Percentiles rank a stretch among this genome's conserved stretches.
phyloP scores from a whole-genome alignment of 164 flowering plant genomes.

The Tetracentron sinense region DNA sequence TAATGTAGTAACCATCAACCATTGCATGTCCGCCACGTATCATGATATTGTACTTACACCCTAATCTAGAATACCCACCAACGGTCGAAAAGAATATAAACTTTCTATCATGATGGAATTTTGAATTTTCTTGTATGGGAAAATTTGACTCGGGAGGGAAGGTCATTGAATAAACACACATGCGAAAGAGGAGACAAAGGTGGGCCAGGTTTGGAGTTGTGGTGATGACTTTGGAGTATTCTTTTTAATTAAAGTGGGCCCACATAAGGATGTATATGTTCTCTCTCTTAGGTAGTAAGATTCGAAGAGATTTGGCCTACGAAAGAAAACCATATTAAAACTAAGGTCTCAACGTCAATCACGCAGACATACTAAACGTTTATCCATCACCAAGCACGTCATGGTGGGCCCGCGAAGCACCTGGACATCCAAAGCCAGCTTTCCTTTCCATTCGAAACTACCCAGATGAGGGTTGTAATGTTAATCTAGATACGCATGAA shows the following conservation, averaged over 20 bases:
- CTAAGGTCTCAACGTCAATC: slow-evolving; percentile 54
- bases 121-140: slow-evolving; percentile 10
- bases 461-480: slow-evolving; percentile 28
- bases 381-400: slow-evolving; percentile 43
- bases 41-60: too few relatives aligned
- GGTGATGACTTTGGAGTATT: slow-evolving; percentile 55
- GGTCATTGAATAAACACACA: slow-evolving; percentile 17
- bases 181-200: slow-evolving; percentile 37
- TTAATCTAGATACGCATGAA: slow-evolving; percentile 21
- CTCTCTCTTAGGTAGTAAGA: slow-evolving; percentile 54
- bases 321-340: slow-evolving; percentile 11
- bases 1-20: neutral
- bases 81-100: slow-evolving; percentile 26
- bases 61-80: neutral
- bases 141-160: slow-evolving; percentile 21
- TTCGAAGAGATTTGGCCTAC: slow-evolving; percentile 47
- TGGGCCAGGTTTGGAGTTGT: slow-evolving; percentile 57
- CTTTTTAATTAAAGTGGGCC: slow-evolving; percentile 30
- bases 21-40: too few relatives aligned
- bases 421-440: slow-evolving; percentile 25
- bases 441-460: slow-evolving; percentile 13
- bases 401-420: slow-evolving; percentile 39
- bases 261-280: slow-evolving; percentile 11
- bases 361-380: slow-evolving; percentile 56
- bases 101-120: slow-evolving; percentile 16